Conservation (phyloP, 495 filamentous ascomycete species). For the Aspergillus indologenus region DNA sequence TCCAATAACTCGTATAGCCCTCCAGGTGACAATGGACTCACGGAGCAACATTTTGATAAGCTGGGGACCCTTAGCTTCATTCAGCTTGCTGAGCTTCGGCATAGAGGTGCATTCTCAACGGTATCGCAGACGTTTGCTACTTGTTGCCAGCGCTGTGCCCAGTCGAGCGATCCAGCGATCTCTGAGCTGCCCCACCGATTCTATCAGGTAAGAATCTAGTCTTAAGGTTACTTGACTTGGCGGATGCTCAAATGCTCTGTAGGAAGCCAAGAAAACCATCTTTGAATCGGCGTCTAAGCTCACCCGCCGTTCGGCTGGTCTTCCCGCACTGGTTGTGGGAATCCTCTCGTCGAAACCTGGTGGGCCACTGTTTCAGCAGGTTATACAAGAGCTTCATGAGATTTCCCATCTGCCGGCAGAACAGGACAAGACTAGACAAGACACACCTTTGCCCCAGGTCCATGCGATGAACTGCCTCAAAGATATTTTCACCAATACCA, state of each 20-base stretch:
- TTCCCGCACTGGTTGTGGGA: slow-evolving; percentile 79
- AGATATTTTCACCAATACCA: slow-evolving; percentile 78
- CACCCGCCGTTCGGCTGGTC: slow-evolving; percentile 86
- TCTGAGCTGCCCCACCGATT: slow-evolving; percentile 41
- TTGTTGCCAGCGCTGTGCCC: slow-evolving; percentile 64
- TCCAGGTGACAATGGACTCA: slow-evolving; percentile 27
- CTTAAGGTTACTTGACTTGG: not conserved
- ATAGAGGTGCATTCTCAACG: slow-evolving; percentile 90
- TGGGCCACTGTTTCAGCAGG: slow-evolving; percentile 45
- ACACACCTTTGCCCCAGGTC: slow-evolving; percentile 77
- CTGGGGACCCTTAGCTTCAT: slow-evolving; percentile 72
- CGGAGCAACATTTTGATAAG: slow-evolving; percentile 38
- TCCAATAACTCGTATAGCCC: slow-evolving; percentile 40
- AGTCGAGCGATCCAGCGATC: slow-evolving; percentile 45
- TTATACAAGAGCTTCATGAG: slow-evolving; percentile 50
- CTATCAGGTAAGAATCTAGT: slow-evolving; percentile 60
- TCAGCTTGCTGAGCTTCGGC: slow-evolving; percentile 78
- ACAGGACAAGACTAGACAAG: slow-evolving; percentile 35
- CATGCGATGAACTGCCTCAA: slow-evolving; percentile 91
- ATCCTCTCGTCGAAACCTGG: slow-evolving; percentile 53
- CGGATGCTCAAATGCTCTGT: slow-evolving; percentile 1
- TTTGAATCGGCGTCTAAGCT: slow-evolving; percentile 68
- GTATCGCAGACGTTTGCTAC: slow-evolving; percentile 82
- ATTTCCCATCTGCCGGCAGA: slow-evolving; percentile 58
- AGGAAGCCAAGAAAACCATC: slow-evolving; percentile 64